Evolutionary conservation across 495 filamentous ascomycete species (phyloP), one percentile per base, ranked within the genome.

Genomic region (Pyrenula aspistea): DNA sequence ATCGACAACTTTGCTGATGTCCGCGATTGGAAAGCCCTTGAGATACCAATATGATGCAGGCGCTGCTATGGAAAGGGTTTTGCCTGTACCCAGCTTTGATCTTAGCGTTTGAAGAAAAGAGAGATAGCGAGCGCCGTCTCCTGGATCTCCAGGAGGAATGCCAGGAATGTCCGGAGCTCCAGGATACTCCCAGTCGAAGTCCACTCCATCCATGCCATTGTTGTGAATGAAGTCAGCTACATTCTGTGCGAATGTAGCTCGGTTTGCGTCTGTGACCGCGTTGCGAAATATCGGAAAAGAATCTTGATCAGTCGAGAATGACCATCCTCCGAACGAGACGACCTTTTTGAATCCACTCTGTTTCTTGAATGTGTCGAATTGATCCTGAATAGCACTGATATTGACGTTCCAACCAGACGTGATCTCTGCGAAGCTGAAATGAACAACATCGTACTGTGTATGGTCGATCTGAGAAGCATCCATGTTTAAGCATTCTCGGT

Each of bases 271-370:
- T 1, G 19, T 61, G 22, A 73, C 65, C 15, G 55, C 73, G 0
- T 71, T 57, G 2, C 76, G 69, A 36, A 77, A 67, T 24, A 75
- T 67, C 12, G 58, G 51, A 51, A 63, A 75, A 2, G 69, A 71
- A 11, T 54, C 57, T 1, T 59, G 54, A 22, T 64, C 61, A 0
- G 73, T 76, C 0, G 68, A 72, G 53, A 73, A 76, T 0, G 54
- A 60, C 76, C 76, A 79, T 2, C 76, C 77, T 10, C 77, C 77
- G 55, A 80, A 67, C 0, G 72, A 73, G 1, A 79, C 10, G 47
- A 80, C 68, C 12, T 59, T 58, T 53, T 73, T 74, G 10, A 67
- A 42, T 0, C 48, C 59, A 12, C 47, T 53, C 42, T 69, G 24
- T 0, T 49, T 12, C 11, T 57, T 55, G 56, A 74, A 72, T 22